Percentiles rank a stretch among this genome's conserved stretches.
Conservation (phyloP, 108 stramenopile species). For the Fistulifera solaris region DNA sequence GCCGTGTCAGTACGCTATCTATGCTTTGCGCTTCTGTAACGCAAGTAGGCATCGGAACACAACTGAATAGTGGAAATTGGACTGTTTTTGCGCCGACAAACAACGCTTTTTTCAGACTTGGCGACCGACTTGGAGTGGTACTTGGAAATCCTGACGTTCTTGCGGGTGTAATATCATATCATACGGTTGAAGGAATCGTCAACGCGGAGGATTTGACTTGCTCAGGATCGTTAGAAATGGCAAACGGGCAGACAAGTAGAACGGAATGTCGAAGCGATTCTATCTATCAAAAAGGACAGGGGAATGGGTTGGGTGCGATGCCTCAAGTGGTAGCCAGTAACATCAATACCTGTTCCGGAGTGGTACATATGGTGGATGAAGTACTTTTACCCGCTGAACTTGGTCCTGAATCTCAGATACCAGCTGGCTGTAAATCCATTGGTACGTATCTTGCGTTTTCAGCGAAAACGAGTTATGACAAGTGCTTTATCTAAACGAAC, state of each 20-base stretch:
- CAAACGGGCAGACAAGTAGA: conserved; percentile 14
- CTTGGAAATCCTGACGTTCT: neutral
- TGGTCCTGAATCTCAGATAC: no score
- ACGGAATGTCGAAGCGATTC: conserved; percentile 7
- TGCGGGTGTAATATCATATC: no score
- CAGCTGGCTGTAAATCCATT: no score
- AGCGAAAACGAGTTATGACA: no score
- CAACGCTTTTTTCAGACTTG: conserved; percentile 4
- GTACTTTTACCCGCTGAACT: conserved; percentile 6
- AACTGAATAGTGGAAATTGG: conserved; percentile 8
- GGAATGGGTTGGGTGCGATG: neutral
- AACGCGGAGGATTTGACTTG: conserved; percentile 6
- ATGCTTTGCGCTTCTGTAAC: neutral
- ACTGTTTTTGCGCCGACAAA: conserved; percentile 14
- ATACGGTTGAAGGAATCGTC: neutral
- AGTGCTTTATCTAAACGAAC: no score
- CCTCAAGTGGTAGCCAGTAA: conserved; percentile 6
- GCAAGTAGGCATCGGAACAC: neutral
- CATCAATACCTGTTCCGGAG: conserved; percentile 1
- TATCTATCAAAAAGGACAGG: conserved; percentile 15
- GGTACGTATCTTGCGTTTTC: no score
- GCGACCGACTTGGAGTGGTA: neutral
- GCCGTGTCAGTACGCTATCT: no score
- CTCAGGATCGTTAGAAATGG: conserved; percentile 6
- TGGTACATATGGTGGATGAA: conserved; percentile 4